Evolutionary conservation across 2,329 filamentous ascomycete genomes (phyloP).

Genomic region (Neopestalotiopsis sp.): DNA sequence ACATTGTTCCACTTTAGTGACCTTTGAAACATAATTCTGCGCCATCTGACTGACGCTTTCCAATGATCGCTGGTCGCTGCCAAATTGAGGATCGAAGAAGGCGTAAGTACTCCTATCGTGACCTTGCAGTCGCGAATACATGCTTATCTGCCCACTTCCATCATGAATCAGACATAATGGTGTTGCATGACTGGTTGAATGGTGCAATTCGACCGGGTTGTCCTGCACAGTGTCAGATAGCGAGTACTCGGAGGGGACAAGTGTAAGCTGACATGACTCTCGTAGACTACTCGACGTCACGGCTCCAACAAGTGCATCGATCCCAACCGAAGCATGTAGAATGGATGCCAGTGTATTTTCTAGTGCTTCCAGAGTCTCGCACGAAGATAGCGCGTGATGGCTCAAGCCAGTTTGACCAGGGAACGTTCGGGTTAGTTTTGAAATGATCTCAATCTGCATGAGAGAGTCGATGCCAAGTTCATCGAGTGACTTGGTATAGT

Average conservation of each 20-base stretch:
- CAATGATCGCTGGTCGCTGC: constrained; percentile 11
- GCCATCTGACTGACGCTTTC: constrained; percentile 22
- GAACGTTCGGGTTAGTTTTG: constrained; percentile 11
- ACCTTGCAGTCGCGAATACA: constrained; percentile 17
- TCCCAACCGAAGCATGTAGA: constrained; percentile 10
- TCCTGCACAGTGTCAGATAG: constrained; percentile 11
- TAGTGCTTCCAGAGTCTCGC: constrained; percentile 14
- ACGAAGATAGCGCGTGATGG: constrained; percentile 15
- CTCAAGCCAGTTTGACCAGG: constrained; percentile 14
- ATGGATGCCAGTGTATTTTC: constrained; percentile 11
- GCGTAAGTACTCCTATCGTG: constrained; percentile 18
- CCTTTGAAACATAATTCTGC: constrained; percentile 17
- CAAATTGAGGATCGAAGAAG: constrained; percentile 18
- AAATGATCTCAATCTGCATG: constrained; percentile 17
- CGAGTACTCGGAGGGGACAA: constrained; percentile 5
- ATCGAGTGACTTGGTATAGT: constrained; percentile 15
- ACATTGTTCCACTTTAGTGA: not conserved
- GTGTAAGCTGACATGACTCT: constrained; percentile 9
- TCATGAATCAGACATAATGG: constrained; percentile 19
- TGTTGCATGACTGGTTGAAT: not conserved
- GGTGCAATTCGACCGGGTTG: constrained; percentile 4
- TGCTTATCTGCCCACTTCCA: constrained; percentile 19
- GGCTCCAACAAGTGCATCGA: not conserved
- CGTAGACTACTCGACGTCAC: not conserved
- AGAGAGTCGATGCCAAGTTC: constrained; percentile 18